Conservation (phyloP, 257 asterid genomes). For the Ophiorrhiza pumila region DNA sequence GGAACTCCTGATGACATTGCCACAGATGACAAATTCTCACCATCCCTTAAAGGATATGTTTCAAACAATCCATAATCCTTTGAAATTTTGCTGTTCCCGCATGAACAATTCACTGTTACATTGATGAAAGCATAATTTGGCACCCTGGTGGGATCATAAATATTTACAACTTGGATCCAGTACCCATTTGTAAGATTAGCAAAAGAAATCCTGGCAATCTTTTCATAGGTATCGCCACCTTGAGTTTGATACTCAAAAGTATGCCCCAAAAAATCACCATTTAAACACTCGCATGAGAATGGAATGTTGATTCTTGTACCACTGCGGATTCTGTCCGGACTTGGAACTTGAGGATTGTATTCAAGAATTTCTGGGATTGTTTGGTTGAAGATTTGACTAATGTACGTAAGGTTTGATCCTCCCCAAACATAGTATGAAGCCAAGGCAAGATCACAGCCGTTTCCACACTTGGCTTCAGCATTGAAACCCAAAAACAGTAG, state of each 20-base stretch:
- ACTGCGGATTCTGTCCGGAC: slow-evolving; percentile 31
- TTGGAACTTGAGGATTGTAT: slow-evolving; percentile 38
- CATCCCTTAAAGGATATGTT: slow-evolving; percentile 52
- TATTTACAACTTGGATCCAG: slow-evolving; percentile 69
- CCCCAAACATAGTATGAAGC: slow-evolving; percentile 62
- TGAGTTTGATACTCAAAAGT: slow-evolving; percentile 51
- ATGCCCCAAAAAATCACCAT: slow-evolving; percentile 74
- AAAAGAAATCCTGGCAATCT: slow-evolving; percentile 41
- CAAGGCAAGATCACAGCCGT: slow-evolving; percentile 59
- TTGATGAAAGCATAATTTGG: slow-evolving; percentile 49
- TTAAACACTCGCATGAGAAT: slow-evolving; percentile 72
- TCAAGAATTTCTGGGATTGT: slow-evolving; percentile 36
- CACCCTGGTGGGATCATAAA: slow-evolving; percentile 43
- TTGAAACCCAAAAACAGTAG: slow-evolving; percentile 23
- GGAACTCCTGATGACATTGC: slow-evolving; percentile 42
- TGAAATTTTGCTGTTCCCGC: slow-evolving; percentile 58
- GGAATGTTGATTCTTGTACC: slow-evolving; percentile 59
- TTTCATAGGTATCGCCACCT: slow-evolving; percentile 54
- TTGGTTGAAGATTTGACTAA: slow-evolving; percentile 42
- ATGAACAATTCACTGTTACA: slow-evolving; percentile 77
- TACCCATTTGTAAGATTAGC: slow-evolving; percentile 57
- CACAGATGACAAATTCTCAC: slow-evolving; percentile 43
- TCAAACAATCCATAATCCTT: slow-evolving; percentile 59
- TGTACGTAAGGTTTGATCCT: slow-evolving; percentile 64
- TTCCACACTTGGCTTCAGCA: slow-evolving; percentile 50